Conservation (phyloP, 352 stramenopile genomes). For the Phytophthora tentaculata region DNA sequence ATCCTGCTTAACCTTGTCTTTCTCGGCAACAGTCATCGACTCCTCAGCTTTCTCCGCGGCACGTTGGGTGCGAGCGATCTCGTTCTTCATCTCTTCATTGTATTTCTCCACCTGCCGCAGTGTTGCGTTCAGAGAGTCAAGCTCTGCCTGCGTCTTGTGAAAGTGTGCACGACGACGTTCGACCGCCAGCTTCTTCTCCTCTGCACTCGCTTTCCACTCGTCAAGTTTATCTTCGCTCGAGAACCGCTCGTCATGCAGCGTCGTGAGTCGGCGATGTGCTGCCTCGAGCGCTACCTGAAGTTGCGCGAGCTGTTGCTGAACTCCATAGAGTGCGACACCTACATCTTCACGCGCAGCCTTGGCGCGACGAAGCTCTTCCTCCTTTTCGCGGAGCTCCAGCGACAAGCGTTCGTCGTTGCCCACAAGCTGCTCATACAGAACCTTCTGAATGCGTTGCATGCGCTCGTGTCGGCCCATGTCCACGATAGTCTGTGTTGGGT, state of each 20-base stretch:
- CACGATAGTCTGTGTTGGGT: constrained; percentile 82
- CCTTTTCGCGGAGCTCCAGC: constrained; percentile 79
- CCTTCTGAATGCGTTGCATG: constrained; percentile 89
- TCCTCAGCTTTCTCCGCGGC: constrained; percentile 95
- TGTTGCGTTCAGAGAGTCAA: constrained; percentile 88
- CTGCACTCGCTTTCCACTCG: constrained; percentile 65
- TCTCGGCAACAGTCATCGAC: constrained; percentile 92
- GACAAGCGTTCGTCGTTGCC: constrained; percentile 76
- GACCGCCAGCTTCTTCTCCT: constrained; percentile 69
- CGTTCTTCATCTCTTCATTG: constrained; percentile 95
- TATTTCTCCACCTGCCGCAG: constrained; percentile 92
- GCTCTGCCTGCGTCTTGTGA: constrained; percentile 85
- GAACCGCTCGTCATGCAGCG: constrained; percentile 71
- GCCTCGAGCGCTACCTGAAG: constrained; percentile 91
- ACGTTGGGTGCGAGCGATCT: constrained; percentile 92
- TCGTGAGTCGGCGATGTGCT: constrained; percentile 77
- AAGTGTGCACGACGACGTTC: constrained; percentile 70
- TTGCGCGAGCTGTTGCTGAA: constrained; percentile 95
- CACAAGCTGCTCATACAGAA: constrained; percentile 79
- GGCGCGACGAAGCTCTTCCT: constrained; percentile 72
- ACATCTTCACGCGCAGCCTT: constrained; percentile 87
- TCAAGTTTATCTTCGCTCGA: constrained; percentile 75
- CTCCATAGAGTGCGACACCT: constrained; percentile 92
- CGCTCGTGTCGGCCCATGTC: constrained; percentile 78
- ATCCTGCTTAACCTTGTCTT: constrained; percentile 94